Conservation (phyloP, 169 alveolate genomes). For the Plasmodium chabaudi region DNA sequence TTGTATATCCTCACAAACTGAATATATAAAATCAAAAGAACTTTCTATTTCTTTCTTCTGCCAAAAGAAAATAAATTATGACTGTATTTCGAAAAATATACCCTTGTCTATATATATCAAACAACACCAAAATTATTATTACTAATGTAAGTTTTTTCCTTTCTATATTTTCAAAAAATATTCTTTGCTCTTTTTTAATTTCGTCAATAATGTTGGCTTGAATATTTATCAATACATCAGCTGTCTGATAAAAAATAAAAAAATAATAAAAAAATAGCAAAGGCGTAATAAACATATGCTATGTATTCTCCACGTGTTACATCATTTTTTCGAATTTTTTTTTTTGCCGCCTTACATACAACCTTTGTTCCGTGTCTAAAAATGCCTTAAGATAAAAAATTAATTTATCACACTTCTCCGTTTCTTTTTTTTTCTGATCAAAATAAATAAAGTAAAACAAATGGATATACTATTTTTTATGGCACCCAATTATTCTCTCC, state of each 20-base stretch:
- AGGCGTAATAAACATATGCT: not conserved
- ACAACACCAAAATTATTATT: not conserved
- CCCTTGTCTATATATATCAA: not conserved
- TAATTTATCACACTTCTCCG: constrained; percentile 24
- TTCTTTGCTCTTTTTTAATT: constrained; percentile 48
- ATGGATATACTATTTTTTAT: not conserved
- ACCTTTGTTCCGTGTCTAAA: constrained; percentile 62
- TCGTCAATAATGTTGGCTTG: constrained; percentile 48
- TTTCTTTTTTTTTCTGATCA: constrained; percentile 21
- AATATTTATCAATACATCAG: constrained; percentile 55
- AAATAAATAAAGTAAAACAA: not conserved
- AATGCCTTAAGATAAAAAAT: constrained; percentile 55
- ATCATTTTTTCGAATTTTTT: no score
- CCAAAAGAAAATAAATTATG: not conserved
- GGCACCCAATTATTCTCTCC: not conserved
- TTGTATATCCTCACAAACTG: constrained; percentile 66
- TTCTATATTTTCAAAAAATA: constrained; percentile 47
- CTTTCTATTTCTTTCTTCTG: constrained; percentile 65
- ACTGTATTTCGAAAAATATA: not conserved
- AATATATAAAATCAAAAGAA: constrained; percentile 56
- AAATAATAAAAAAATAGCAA: not conserved
- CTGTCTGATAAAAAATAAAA: constrained; percentile 19
- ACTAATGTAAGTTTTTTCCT: constrained; percentile 30
- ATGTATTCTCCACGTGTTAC: not conserved
- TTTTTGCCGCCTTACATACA: constrained; percentile 28